A percentile compares a stretch with the other conserved stretches of the same genome.
These are phyloP conservation scores for Geotrichum macrosporum DNA, from an alignment of 1,139 yeast species.

Conservation along the genomic window DNA sequence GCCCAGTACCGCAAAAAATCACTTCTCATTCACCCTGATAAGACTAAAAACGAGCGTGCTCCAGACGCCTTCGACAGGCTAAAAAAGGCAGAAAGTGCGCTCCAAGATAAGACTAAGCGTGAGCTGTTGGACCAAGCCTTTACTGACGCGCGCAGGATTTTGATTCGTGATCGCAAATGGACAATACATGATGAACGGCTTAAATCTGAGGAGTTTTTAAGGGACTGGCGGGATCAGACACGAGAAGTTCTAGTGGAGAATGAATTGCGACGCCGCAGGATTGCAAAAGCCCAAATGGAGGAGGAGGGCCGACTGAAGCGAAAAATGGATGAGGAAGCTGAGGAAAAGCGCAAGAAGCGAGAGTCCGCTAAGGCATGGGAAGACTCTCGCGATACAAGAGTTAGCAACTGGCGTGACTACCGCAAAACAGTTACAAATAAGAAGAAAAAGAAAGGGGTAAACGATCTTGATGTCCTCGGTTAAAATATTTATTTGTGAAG, in stretches of 20 bases:
- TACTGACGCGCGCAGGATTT: conserved; percentile 43
- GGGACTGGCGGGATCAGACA: conserved; percentile 42
- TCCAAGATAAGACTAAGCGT: conserved; percentile 37
- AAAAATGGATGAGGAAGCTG: conserved; percentile 39
- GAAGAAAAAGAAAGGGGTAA: conserved; percentile 43
- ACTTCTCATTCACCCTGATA: conserved; percentile 66
- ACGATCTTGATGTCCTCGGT: no score
- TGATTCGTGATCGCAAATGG: conserved; percentile 47
- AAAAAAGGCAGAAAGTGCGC: conserved; percentile 40
- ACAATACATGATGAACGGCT: conserved; percentile 40
- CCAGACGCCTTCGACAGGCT: conserved; percentile 58
- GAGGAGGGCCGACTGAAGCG: conserved; percentile 41
- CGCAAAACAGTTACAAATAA: conserved; percentile 39
- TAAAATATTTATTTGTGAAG: no score
- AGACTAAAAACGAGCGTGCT: conserved; percentile 51
- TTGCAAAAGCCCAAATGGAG: conserved; percentile 42
- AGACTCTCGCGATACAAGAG: conserved; percentile 55
- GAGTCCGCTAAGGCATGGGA: conserved; percentile 57
- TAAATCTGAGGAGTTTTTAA: conserved; percentile 41
- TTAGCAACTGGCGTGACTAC: conserved; percentile 58
- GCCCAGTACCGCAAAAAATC: conserved; percentile 56
- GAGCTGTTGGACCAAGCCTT: conserved; percentile 42
- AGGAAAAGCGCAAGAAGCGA: conserved; percentile 42
- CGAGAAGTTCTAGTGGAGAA: conserved; percentile 44
- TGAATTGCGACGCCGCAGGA: conserved; percentile 42